Evolutionary conservation across 192 early-diverging fungal genomes (phyloP), one percentile per base, ranked within the genome.

Genomic region (Phlyctochytrium planicorne): DNA sequence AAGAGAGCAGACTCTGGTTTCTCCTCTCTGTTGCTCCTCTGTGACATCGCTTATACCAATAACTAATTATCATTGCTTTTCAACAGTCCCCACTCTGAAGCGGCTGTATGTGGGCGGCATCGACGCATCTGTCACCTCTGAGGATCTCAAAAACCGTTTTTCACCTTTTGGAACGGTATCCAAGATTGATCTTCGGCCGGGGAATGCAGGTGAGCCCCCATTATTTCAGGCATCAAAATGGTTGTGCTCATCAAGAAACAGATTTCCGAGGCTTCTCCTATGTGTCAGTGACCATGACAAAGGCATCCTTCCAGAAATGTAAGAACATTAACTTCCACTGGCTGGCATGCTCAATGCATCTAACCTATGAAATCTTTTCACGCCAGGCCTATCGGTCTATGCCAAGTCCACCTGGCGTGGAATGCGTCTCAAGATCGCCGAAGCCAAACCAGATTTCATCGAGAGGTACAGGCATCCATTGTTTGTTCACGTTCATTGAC

Each of bases 81-180:
- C n/a, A n/a, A n/a, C n/a, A n/a, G n/a, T n/a, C n/a, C n/a, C n/a
- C n/a, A n/a, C n/a, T n/a, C n/a, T n/a, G n/a, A n/a, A n/a, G n/a
- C n/a, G 55, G 55, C 55, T 57, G 14, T 57, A 24, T 25, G 55
- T 57, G 14, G 55, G 55, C 27, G 55, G 55, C 10, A 10, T 57
- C 4, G 25, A 10, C 12, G 16, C 25, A 27, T 24, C 55, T 4
- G 55, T 57, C 12, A 57, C 16, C 6, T 10, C 10, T 6, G 25
- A 57, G 27, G 55, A 57, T 10, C 55, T 57, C 55, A 10, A 10
- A 10, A 10, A 14, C 10, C 16, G 55, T 6, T 57, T 57, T 25
- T 20, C 10, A 25, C 25, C 55, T 24, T 57, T 57, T 29, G 55
- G 55, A 6, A 57, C 55, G 55, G 55, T 57, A 14, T 14, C 20